phyloP scores from a whole-genome alignment of 2,329 filamentous ascomycete genomes.

The Metarhizium humberi region DNA sequence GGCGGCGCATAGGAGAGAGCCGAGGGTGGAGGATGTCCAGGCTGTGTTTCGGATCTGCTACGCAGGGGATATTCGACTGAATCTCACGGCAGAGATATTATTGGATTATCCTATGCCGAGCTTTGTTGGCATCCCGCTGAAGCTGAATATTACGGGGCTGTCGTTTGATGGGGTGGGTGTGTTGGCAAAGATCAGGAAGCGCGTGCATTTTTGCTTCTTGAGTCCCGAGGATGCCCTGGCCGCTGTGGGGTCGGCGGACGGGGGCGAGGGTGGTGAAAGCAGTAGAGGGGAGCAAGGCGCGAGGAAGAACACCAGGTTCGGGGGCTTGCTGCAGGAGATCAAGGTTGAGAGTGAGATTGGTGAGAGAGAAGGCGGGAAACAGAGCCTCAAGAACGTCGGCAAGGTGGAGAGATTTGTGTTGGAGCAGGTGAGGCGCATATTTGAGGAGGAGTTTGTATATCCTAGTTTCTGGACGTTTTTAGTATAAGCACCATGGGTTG shows the following conservation, averaged over 20 bases:
- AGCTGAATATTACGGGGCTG: constrained; percentile 88
- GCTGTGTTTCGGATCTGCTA: constrained; percentile 88
- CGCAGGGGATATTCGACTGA: constrained; percentile 75
- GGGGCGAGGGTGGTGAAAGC: constrained; percentile 11
- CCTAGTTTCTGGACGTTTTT: constrained; percentile 98
- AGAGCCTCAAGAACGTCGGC: constrained; percentile 94
- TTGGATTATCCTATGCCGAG: constrained; percentile 98
- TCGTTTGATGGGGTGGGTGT: constrained; percentile 94
- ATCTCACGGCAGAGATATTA: constrained; percentile 87
- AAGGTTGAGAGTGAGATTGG: constrained; percentile 97
- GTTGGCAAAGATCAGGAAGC: constrained; percentile 78
- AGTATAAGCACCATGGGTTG: constrained; percentile 41
- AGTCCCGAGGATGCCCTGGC: constrained; percentile 83
- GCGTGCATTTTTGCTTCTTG: constrained; percentile 89
- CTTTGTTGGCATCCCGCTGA: constrained; percentile 91
- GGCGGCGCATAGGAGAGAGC: constrained; percentile 48
- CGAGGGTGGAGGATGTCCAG: constrained; percentile 77
- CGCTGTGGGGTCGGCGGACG: constrained; percentile 46
- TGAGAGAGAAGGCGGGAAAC: constrained; percentile 80
- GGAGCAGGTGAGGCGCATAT: constrained; percentile 92
- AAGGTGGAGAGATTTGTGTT: constrained; percentile 97
- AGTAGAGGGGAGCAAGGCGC: constrained; percentile 9
- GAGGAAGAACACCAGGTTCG: constrained; percentile 36
- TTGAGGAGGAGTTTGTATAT: constrained; percentile 97
- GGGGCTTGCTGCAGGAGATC: constrained; percentile 82